phyloP scores from a whole-genome alignment of 192 early-diverging fungal genomes.

The Backusella sp. region DNA sequence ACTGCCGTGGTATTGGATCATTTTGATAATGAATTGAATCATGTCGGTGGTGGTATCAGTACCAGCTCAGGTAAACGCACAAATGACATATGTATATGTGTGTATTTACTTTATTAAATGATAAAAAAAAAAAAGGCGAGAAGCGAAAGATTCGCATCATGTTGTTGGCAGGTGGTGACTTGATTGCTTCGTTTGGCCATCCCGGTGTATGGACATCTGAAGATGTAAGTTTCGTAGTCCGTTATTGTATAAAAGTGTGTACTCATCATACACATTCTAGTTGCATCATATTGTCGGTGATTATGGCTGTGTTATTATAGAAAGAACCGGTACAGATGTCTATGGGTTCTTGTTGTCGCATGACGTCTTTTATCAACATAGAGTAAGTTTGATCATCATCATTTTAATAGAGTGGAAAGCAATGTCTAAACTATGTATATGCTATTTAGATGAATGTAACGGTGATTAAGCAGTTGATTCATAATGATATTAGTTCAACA shows the following conservation, averaged over 20 bases:
- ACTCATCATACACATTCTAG: neutral
- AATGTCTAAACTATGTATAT: neutral
- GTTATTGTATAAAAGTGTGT: too few species aligned
- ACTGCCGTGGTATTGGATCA: conserved; percentile 94
- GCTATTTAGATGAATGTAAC: conserved; percentile 76
- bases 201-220: conserved; percentile 85
- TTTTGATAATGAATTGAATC: conserved; percentile 89
- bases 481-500: conserved; percentile 97
- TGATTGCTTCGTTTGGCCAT: conserved; percentile 94
- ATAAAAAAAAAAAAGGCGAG: conserved; percentile 39
- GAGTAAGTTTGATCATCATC: conserved; percentile 44
- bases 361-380: conserved; percentile 87
- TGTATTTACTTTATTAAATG: neutral
- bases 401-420: neutral
- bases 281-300: conserved; percentile 85
- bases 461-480: conserved; percentile 94
- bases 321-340: conserved; percentile 92
- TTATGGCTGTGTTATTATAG: conserved; percentile 94
- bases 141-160: conserved; percentile 75
- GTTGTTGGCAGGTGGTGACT: conserved; percentile 93
- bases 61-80: conserved; percentile 52
- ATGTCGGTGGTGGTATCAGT: conserved; percentile 61
- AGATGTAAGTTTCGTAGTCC: conserved; percentile 62
- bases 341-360: conserved; percentile 89
- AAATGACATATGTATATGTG: neutral